These are phyloP conservation scores for Aspergillus intermedius DNA, from an alignment of 2,329 filamentous ascomycete species.

Conservation along the genomic window DNA sequence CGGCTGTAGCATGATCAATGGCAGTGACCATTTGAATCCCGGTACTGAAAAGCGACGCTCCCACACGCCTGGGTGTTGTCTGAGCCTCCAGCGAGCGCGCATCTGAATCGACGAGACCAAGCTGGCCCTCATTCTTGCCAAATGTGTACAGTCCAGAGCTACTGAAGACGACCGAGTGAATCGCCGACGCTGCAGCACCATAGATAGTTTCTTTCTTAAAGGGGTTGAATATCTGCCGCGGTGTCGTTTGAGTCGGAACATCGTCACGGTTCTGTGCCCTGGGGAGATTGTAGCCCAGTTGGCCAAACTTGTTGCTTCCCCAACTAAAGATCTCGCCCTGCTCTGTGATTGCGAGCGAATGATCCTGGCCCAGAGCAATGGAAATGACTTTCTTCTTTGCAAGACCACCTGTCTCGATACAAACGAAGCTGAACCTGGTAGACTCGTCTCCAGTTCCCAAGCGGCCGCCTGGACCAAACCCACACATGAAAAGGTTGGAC, in stretches of 20 bases:
- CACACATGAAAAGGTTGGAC: slow-evolving; percentile 87
- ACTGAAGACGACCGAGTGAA: slow-evolving; percentile 88
- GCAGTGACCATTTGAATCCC: slow-evolving; percentile 73
- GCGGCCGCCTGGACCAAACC: slow-evolving; percentile 82
- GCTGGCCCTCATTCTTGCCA: slow-evolving; percentile 89
- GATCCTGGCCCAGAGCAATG: slow-evolving; percentile 85
- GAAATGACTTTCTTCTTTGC: slow-evolving; percentile 65
- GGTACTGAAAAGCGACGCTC: slow-evolving; percentile 70
- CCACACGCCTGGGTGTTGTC: slow-evolving; percentile 73
- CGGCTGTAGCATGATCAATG: slow-evolving; percentile 82
- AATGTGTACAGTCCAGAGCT: slow-evolving; percentile 79
- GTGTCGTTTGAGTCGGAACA: slow-evolving; percentile 71
- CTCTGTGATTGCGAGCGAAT: slow-evolving; percentile 78
- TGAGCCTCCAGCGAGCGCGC: slow-evolving; percentile 86
- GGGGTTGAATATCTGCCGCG: slow-evolving; percentile 83
- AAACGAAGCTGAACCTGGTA: slow-evolving; percentile 78
- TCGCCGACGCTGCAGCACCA: slow-evolving; percentile 78
- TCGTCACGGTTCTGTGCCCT: slow-evolving; percentile 60
- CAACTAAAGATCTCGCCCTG: slow-evolving; percentile 89
- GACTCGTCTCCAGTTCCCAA: slow-evolving; percentile 85
- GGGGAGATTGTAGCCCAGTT: slow-evolving; percentile 78
- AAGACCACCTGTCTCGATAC: slow-evolving; percentile 68
- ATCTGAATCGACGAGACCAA: slow-evolving; percentile 91
- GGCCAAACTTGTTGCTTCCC: slow-evolving; percentile 80
- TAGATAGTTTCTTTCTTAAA: slow-evolving; percentile 78